Base-by-base conservation (phyloP, 768 basidiomycete genomes). In the Leccinum imitatum region DNA sequence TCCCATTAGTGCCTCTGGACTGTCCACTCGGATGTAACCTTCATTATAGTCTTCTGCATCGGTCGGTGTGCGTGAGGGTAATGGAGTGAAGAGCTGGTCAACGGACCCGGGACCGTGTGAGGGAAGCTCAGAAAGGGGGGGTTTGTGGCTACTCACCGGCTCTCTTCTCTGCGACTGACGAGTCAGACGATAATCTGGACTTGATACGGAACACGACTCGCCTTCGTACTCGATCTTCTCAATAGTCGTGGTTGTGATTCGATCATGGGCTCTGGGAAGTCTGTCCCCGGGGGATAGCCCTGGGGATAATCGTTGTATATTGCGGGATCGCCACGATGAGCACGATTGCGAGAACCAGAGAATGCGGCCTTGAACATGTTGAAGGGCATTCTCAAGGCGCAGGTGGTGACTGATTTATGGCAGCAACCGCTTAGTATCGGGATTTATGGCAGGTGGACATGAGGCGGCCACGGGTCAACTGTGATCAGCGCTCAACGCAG, bases 321-420 rank as follows among this genome's bases (percentile, higher is more conserved):
- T 47, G 59, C 44, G 30, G 65, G 54, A 63, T 72, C 72, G 23
- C 60, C 68, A 50, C 65, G 72, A 51, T 71, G 64, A 25, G 51
- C 31, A 39, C 72, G 72, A 63, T 63, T 75, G 69, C 72, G 72
- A 57, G 71, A 73, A 61, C 73, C 65, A 58, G 71, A 62, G 52
- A 73, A 71, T 64, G 69, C 33, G 5, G 33, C 72, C 64, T 74
- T 73, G 65, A 73, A 73, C 74, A 73, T 73, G 63, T 74, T 75
- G 60, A 73, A 75, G 61, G 72, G 72, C 72, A 73, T 73, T 58
- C 70, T 72, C 67, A 56, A 59, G 61, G 68, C 59, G 57, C 54
- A 54, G 53, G 59, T 53, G 57, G 63, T 59, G 67, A 51, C 31
- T 64, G 62, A 51, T 64, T 62, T 33, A 61, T 62, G 61, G 47